Conservation (phyloP, 148 eudicot species). For the Amaranthus palmeri region DNA sequence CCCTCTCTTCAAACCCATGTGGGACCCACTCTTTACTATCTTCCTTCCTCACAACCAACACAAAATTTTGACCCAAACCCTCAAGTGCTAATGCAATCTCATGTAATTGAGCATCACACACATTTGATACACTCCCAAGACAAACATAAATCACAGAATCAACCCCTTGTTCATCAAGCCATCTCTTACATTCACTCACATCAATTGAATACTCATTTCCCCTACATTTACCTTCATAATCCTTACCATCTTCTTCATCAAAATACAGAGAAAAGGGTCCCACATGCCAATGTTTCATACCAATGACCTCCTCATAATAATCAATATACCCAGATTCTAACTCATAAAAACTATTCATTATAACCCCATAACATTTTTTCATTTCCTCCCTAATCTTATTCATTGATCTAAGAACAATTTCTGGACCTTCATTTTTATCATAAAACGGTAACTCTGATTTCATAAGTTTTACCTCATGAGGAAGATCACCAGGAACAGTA, state of each 20-base stretch:
- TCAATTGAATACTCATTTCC: conserved; percentile 11
- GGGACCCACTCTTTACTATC: conserved; percentile 11
- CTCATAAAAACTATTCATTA: conserved; percentile 35
- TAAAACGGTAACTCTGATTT: conserved; percentile 6
- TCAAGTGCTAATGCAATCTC: conserved; percentile 25
- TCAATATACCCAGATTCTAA: conserved; percentile 27
- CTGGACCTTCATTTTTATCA: conserved; percentile 10
- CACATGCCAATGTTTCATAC: neutral
- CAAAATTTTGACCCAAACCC: conserved; percentile 15
- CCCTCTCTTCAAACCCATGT: neutral
- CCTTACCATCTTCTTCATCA: neutral
- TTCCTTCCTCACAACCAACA: conserved; percentile 17
- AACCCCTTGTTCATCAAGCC: conserved; percentile 22
- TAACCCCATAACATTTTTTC: conserved; percentile 17
- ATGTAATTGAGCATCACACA: conserved; percentile 16
- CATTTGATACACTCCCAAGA: conserved; percentile 19
- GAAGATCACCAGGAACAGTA: conserved; percentile 26
- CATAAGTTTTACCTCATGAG: conserved; percentile 27
- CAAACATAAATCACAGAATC: conserved; percentile 29
- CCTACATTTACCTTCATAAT: neutral
- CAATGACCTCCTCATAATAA: conserved; percentile 1
- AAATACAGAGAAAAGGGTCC: neutral
- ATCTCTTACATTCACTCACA: conserved; percentile 18
- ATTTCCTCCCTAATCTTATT: neutral
- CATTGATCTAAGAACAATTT: neutral